A percentile compares a stretch with the other conserved stretches of the same genome.
Evolutionary conservation across 78 protist species (phyloP).

Genomic region (Cavenderia fasciculata): DNA sequence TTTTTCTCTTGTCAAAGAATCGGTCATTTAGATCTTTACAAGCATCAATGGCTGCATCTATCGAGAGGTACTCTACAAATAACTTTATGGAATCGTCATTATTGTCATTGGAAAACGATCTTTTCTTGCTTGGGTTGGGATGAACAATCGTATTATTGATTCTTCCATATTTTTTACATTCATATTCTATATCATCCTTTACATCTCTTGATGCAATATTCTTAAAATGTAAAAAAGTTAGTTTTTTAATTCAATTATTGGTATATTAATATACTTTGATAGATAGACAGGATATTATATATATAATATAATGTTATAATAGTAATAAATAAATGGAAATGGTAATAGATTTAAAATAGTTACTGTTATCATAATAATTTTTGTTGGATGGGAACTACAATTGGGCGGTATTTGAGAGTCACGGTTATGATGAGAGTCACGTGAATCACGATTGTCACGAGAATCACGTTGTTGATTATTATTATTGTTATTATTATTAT

Average conservation of each 20-base stretch:
- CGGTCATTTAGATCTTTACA: neutral
- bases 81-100: constrained; percentile 13
- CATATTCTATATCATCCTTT: constrained; percentile 24
- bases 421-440: constrained; percentile 4
- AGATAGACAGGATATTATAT: neutral
- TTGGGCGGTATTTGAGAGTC: neutral
- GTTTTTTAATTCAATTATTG: neutral
- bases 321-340: neutral
- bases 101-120: neutral
- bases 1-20: constrained; percentile 38
- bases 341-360: neutral
- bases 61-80: constrained; percentile 25
- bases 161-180: constrained; percentile 40
- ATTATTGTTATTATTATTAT: neutral
- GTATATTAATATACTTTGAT: neutral
- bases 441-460: neutral
- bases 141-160: neutral
- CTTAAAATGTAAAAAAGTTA: neutral
- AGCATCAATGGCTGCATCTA: neutral
- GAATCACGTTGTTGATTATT: neutral
- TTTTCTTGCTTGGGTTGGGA: too few relatives aligned
- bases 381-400: neutral
- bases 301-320: neutral
- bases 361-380: neutral
- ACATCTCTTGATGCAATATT: constrained; percentile 17